Conservation (phyloP, 2,329 filamentous ascomycete genomes). For the Aspergillus fijiensis region DNA sequence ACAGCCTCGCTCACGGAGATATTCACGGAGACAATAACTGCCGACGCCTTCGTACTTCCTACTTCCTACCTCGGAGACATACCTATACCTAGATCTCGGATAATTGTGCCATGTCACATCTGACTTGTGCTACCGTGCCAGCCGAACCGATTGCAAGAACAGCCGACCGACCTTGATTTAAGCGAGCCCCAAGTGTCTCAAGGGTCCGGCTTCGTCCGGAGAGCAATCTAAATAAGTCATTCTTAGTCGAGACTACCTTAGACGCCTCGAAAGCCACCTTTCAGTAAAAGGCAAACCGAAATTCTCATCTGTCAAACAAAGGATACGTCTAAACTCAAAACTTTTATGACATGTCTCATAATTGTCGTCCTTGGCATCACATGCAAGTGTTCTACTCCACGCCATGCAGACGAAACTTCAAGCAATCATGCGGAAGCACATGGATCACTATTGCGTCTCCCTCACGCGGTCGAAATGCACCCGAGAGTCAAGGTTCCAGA, state of each 20-base stretch:
- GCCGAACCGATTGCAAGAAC: background rate
- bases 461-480: conserved; percentile 8
- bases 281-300: background rate
- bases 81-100: background rate
- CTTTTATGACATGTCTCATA: background rate
- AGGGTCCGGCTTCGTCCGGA: background rate
- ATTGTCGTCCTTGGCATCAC: background rate
- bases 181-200: background rate
- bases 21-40: no score
- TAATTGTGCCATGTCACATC: background rate
- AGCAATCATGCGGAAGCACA: background rate
- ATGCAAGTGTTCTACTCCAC: background rate
- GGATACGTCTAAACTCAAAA: background rate
- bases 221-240: background rate
- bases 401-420: background rate
- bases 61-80: background rate
- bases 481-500: conserved; percentile 4
- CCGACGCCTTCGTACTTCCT: no score
- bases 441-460: background rate
- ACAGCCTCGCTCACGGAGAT: no score
- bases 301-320: background rate
- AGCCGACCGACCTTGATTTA: background rate
- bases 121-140: background rate
- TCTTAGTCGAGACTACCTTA: background rate
- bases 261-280: background rate